phyloP scores from a whole-genome alignment of 108 stramenopile genomes.

The Cyclotella atomus region DNA sequence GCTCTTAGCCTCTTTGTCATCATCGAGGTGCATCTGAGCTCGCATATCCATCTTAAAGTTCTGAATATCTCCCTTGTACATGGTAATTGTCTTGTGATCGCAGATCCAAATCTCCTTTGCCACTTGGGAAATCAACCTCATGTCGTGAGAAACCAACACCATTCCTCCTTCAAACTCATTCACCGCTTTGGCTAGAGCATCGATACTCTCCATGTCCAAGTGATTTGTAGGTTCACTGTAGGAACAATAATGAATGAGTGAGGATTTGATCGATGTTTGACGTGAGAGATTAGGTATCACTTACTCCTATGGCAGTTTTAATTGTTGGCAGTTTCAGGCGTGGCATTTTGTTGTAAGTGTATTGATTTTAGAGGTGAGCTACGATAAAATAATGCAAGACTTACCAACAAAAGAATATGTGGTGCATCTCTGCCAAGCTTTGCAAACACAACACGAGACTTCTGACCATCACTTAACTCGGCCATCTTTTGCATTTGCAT shows the following conservation, averaged over 20 bases:
- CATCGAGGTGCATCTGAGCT: slow-evolving; percentile 76
- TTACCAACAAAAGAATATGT: slow-evolving; percentile 87
- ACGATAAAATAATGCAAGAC: neutral
- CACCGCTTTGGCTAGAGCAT: slow-evolving; percentile 96
- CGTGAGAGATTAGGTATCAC: too few relatives aligned
- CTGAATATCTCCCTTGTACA: slow-evolving; percentile 89
- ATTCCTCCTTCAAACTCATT: slow-evolving; percentile 97
- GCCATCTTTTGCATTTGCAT: slow-evolving; percentile 93
- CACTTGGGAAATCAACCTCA: slow-evolving; percentile 96
- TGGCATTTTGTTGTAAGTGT: slow-evolving; percentile 2
- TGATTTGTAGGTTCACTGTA: neutral
- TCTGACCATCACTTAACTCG: slow-evolving; percentile 96
- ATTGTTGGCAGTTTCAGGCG: too few relatives aligned
- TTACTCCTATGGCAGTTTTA: too few relatives aligned
- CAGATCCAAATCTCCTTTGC: slow-evolving; percentile 99
- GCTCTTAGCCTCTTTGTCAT: slow-evolving; percentile 27
- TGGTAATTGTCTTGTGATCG: slow-evolving; percentile 89
- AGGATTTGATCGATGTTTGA: neutral
- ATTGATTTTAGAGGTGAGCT: slow-evolving; percentile 1
- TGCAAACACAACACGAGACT: slow-evolving; percentile 95
- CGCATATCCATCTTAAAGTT: slow-evolving; percentile 95
- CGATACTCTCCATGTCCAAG: slow-evolving; percentile 95
- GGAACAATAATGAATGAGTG: slow-evolving; percentile 15
- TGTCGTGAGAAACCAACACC: slow-evolving; percentile 98
- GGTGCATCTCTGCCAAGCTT: slow-evolving; percentile 95